Evolutionary conservation across 2,329 filamentous ascomycete species (phyloP).

Genomic region (Microcyclosporella mali): DNA sequence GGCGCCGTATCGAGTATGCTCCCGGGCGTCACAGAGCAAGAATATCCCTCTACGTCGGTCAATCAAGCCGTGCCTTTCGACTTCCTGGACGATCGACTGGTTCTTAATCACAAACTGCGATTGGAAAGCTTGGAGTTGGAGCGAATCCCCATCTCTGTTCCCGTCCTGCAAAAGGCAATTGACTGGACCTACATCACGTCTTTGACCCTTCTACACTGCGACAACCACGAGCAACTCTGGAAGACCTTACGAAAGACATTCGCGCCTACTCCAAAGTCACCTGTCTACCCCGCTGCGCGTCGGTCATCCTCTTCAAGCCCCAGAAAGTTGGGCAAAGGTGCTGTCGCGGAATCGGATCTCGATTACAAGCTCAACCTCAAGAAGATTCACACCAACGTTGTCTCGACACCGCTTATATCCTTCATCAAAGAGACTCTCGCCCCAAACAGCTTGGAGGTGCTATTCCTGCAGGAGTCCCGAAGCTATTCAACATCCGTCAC

Average conservation of each 20-base stretch:
- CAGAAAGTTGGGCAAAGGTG: conserved; percentile 20
- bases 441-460: conserved; percentile 70
- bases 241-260: conserved; percentile 57
- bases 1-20: neutral
- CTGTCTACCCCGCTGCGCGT: conserved; percentile 34
- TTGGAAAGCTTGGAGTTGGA: conserved; percentile 71
- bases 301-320: conserved; percentile 26
- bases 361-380: conserved; percentile 62
- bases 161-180: conserved; percentile 62
- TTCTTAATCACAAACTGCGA: conserved; percentile 53
- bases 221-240: conserved; percentile 69
- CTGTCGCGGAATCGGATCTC: conserved; percentile 19
- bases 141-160: conserved; percentile 64
- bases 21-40: conserved; percentile 2
- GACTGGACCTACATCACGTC: conserved; percentile 69
- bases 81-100: conserved; percentile 27
- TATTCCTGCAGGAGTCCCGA: conserved; percentile 66
- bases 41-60: neutral
- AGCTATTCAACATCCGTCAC: conserved; percentile 53
- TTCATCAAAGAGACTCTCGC: conserved; percentile 73
- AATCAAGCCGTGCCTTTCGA: conserved; percentile 9
- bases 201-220: conserved; percentile 68
- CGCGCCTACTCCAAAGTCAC: conserved; percentile 33
- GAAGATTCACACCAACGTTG: conserved; percentile 67
- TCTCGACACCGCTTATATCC: conserved; percentile 61